Percentiles rank a stretch among this genome's conserved stretches.
phyloP scores from a whole-genome alignment of 1,284 basidiomycete genomes.

The Vanrija sp. region DNA sequence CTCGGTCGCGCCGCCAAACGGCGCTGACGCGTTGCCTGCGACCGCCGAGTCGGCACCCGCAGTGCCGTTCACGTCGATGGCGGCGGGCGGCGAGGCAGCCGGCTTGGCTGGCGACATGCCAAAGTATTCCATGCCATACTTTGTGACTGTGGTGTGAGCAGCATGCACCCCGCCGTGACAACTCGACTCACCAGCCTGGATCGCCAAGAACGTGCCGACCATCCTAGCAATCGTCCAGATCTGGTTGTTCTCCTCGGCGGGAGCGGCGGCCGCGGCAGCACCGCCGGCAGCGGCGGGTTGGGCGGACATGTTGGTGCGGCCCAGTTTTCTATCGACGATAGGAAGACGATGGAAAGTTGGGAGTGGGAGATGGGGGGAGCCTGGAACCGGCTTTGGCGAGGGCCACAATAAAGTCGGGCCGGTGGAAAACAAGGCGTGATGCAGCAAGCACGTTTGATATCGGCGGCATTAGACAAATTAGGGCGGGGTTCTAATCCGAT shows the following conservation, averaged over 20 bases:
- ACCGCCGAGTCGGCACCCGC: conserved; percentile 5
- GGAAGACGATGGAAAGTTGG: no score
- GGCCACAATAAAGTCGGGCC: no score
- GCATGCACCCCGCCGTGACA: not conserved
- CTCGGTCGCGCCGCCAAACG: not conserved
- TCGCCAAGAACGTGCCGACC: conserved; percentile 31
- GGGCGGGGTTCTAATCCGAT: no score
- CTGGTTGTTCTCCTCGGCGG: conserved; percentile 11
- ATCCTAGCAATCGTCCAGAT: conserved; percentile 19
- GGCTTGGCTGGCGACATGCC: not conserved
- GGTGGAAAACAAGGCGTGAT: no score
- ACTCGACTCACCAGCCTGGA: conserved; percentile 34
- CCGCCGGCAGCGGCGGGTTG: conserved; percentile 6
- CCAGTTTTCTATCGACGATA: no score
- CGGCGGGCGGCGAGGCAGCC: conserved; percentile 6
- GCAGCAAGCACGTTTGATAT: no score
- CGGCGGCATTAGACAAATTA: no score
- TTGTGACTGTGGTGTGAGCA: conserved; percentile 28
- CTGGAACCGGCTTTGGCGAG: no score
- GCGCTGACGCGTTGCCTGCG: not conserved
- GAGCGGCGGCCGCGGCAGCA: not conserved
- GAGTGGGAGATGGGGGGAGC: no score
- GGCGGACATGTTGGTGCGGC: not conserved
- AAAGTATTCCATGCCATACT: conserved; percentile 37
- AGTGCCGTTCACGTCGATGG: conserved; percentile 12